Percentiles rank a stretch among this genome's conserved stretches.
phyloP scores from a whole-genome alignment of 1,139 yeast species.

The Taphrina confusa region DNA sequence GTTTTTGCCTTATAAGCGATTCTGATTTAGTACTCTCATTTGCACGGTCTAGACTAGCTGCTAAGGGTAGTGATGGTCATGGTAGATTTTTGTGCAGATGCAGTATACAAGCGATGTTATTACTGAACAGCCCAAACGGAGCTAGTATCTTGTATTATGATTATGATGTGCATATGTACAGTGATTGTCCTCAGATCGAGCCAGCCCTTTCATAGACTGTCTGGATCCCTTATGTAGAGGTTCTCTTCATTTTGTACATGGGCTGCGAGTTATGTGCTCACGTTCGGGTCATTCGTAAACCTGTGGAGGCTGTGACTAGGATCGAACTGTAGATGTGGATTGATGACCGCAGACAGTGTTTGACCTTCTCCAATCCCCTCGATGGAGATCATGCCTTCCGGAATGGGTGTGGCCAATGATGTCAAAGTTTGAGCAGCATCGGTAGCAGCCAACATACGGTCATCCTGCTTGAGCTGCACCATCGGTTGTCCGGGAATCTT shows the following conservation, averaged over 20 bases:
- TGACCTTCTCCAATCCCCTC: conserved; percentile 27
- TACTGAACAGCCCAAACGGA: too few relatives aligned
- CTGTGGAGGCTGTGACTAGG: conserved; percentile 20
- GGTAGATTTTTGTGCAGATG: too few relatives aligned
- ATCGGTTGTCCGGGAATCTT: conserved; percentile 12
- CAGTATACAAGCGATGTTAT: too few relatives aligned
- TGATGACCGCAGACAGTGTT: conserved; percentile 14
- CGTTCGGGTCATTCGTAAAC: conserved; percentile 2
- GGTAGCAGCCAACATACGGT: conserved; percentile 25
- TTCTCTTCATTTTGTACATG: conserved; percentile 8
- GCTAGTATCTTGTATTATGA: too few relatives aligned
- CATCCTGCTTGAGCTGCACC: conserved; percentile 22
- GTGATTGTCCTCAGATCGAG: too few relatives aligned
- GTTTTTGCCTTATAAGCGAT: conserved; percentile 40
- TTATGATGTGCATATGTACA: too few relatives aligned
- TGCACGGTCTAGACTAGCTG: too few relatives aligned
- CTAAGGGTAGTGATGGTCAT: too few relatives aligned
- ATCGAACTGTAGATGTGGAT: conserved; percentile 16
- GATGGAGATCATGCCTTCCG: conserved; percentile 18
- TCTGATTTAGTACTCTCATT: too few relatives aligned
- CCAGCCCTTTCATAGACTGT: too few relatives aligned
- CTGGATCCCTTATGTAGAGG: conserved; percentile 9
- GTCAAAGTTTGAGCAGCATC: conserved; percentile 33
- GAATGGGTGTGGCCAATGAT: conserved; percentile 27
- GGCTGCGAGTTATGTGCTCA: conserved; percentile 17